Base-by-base conservation (phyloP, 768 basidiomycete genomes). In the Porpolomopsis calyptriformis region DNA sequence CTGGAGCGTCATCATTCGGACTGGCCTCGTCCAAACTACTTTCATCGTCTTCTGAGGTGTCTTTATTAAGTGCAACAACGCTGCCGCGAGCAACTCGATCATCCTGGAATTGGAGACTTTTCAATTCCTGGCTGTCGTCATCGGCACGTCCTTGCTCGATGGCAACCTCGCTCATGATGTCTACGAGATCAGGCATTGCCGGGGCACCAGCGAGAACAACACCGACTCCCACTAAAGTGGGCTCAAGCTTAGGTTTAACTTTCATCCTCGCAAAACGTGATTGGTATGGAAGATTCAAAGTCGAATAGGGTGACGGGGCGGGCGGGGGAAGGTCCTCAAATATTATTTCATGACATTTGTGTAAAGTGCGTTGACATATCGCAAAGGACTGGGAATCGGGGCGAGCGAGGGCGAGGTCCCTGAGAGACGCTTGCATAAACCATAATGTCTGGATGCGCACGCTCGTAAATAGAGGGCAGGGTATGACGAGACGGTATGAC, bases 401-500 rank as follows among this genome's bases (percentile, higher is more conserved):
- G 11, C 68, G 71, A 37, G 64, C 39, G 49, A 63, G 55, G 0
- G 82, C 74, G 6, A 97, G 71, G 62, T 99, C 96, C 47, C 77
- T 78, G 16, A 99, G 71, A 22, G 86, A 80, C 12, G 94, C 89
- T 76, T 98, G 96, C 85, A 98, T 93, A 65, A 93, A 96, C 92
- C 94, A 98, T 37, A 99, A 67, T 0, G 96, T 97, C 91, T 93
- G 59, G 40, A 22, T 19, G 40, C 53, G 26, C 56, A 39, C 24
- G 27, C 48, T 31, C 45, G 45, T 50, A 52, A 24, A 16, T 36
- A 49, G 27, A 27, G 22, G 29, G 34, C 43, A 22, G 14, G 14
- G 18, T 11, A 18, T 35, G 43, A 23, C 31, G 46, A 53, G 39
- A 49, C 50, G 45, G 41, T 43, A 35, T 35, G 48, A 80, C 93